Conservation (phyloP, 1,284 basidiomycete species). For the Thecaphora frezii region DNA sequence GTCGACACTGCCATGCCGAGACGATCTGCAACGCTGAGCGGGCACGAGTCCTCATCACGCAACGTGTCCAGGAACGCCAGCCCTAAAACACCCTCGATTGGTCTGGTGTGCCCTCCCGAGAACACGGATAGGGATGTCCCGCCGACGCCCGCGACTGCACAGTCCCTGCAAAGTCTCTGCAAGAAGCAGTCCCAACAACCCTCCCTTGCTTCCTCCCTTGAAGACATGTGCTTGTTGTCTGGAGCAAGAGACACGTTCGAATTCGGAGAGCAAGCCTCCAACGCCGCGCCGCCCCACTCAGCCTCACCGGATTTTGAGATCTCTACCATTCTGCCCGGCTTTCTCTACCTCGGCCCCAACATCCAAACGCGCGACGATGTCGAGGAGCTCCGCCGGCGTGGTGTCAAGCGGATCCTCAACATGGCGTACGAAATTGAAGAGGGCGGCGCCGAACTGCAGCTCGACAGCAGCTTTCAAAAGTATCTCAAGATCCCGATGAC, state of each 20-base stretch:
- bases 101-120: not conserved
- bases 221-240: not conserved
- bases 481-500: conserved; percentile 87
- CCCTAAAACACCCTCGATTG: not conserved
- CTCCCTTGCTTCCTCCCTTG: not conserved
- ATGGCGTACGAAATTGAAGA: conserved; percentile 72
- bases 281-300: not conserved
- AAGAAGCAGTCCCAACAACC: not conserved
- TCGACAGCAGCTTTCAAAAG: conserved; percentile 67
- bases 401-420: conserved; percentile 84
- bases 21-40: conserved; percentile 21
- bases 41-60: not conserved
- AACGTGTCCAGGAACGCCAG: not conserved
- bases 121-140: not conserved
- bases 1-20: conserved; percentile 29
- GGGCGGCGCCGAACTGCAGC: conserved; percentile 14
- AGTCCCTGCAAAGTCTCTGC: not conserved
- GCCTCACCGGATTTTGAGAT: conserved; percentile 21
- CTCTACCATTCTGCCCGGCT: conserved; percentile 74
- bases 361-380: conserved; percentile 75
- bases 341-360: conserved; percentile 88
- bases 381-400: conserved; percentile 70
- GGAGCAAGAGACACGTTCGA: not conserved
- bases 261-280: not conserved
- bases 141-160: not conserved